Percentiles rank a stretch among this genome's conserved stretches.
Conservation (phyloP, 2,329 filamentous ascomycete genomes). For the Dichotomopilus funicola region DNA sequence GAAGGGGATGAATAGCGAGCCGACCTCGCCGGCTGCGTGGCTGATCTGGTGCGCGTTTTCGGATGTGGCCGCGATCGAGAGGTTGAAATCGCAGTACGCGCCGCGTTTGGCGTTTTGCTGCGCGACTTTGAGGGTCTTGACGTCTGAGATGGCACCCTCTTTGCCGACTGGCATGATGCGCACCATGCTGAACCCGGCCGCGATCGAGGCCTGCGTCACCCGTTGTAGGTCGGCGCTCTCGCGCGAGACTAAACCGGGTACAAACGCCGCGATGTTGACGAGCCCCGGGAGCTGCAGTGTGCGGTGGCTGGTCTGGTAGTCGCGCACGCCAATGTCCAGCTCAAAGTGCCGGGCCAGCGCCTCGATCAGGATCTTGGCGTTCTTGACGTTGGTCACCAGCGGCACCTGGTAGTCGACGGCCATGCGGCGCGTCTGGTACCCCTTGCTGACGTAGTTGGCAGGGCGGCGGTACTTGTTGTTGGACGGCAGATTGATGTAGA, state of each 20-base stretch:
- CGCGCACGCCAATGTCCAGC: conserved; percentile 72
- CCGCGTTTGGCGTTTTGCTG: conserved; percentile 63
- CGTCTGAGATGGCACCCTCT: conserved; percentile 66
- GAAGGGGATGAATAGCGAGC: conserved; percentile 76
- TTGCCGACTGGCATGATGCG: conserved; percentile 70
- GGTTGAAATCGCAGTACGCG: conserved; percentile 71
- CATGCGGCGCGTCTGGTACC: conserved; percentile 94
- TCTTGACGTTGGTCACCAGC: conserved; percentile 97
- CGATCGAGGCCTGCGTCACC: conserved; percentile 67
- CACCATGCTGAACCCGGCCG: conserved; percentile 73
- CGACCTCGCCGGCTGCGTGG: conserved; percentile 65
- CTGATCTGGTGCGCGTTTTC: conserved; percentile 69
- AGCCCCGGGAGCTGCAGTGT: conserved; percentile 67
- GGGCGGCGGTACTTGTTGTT: conserved; percentile 95
- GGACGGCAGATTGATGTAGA: conserved; percentile 99
- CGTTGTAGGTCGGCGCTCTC: conserved; percentile 61
- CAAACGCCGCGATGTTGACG: conserved; percentile 74
- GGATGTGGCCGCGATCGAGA: conserved; percentile 68
- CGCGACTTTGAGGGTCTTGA: conserved; percentile 62
- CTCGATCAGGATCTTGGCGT: conserved; percentile 94
- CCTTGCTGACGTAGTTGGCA: conserved; percentile 97
- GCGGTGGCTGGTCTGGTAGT: conserved; percentile 86
- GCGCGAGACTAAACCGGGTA: conserved; percentile 61
- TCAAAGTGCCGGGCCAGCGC: conserved; percentile 86
- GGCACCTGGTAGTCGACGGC: conserved; percentile 96